These are phyloP conservation scores for Pleurotus pulmonarius DNA, from an alignment of 768 basidiomycete genomes.

Conservation along the genomic window DNA sequence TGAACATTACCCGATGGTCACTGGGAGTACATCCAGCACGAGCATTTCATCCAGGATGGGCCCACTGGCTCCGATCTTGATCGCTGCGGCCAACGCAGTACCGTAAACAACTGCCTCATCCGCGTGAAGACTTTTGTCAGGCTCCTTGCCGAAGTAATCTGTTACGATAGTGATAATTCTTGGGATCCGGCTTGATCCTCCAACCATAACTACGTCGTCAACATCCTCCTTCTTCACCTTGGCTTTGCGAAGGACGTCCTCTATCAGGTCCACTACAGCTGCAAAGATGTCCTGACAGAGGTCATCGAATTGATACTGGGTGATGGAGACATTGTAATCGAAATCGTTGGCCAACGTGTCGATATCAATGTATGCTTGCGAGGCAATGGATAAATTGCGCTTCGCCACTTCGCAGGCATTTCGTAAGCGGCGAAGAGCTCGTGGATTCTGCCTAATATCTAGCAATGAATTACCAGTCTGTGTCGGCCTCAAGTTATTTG, in stretches of 20 bases:
- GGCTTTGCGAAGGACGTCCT: constrained; percentile 41
- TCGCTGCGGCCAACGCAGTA: constrained; percentile 97
- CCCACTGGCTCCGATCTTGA: constrained; percentile 95
- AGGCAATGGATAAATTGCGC: constrained; percentile 64
- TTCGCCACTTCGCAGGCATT: constrained; percentile 70
- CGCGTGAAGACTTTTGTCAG: constrained; percentile 99
- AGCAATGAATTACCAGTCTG: not conserved
- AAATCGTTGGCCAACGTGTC: constrained; percentile 63
- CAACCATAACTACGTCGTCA: constrained; percentile 74
- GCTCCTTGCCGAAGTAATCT: constrained; percentile 95
- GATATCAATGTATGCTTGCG: constrained; percentile 57
- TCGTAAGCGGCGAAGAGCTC: constrained; percentile 64
- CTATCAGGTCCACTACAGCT: constrained; percentile 54
- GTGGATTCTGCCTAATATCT: constrained; percentile 56
- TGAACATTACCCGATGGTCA: constrained; percentile 63
- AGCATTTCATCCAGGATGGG: constrained; percentile 97
- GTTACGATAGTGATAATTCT: constrained; percentile 98
- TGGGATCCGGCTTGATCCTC: constrained; percentile 99
- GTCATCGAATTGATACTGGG: constrained; percentile 64
- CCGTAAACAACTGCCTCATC: constrained; percentile 99
- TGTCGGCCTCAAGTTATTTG: not conserved
- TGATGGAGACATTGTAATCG: constrained; percentile 69
- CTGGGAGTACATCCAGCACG: constrained; percentile 95
- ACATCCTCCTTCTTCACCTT: constrained; percentile 66
- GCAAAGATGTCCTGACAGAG: constrained; percentile 62